These are phyloP conservation scores for Euptelea pleiosperma DNA, from an alignment of 164 flowering plant species.

Conservation along the genomic window DNA sequence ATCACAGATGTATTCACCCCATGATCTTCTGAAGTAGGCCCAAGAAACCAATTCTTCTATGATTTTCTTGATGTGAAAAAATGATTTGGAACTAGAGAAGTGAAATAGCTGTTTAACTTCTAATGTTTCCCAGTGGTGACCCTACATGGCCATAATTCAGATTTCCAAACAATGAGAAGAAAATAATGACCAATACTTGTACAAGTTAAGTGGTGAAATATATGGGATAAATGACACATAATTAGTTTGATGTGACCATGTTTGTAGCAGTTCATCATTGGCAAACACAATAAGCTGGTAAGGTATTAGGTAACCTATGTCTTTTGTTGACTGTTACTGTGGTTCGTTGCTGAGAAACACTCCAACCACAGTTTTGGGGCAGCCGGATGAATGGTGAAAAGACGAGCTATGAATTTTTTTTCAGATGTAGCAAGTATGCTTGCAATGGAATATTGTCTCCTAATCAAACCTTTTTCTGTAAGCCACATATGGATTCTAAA, in stretches of 20 bases:
- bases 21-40: background rate
- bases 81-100: background rate
- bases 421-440: constrained; percentile 56
- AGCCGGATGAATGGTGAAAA: constrained; percentile 52
- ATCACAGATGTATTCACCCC: background rate
- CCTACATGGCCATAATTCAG: background rate
- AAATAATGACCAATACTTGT: no score
- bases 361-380: constrained; percentile 57
- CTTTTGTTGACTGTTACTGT: background rate
- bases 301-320: background rate
- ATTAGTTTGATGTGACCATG: no score
- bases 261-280: background rate
- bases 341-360: constrained; percentile 11
- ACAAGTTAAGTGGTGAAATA: background rate
- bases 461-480: constrained; percentile 34
- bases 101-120: background rate
- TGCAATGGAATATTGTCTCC: constrained; percentile 37
- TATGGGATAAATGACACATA: no score
- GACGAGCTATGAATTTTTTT: constrained; percentile 42
- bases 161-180: background rate
- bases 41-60: no score
- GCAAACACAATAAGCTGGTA: background rate
- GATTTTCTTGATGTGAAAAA: background rate
- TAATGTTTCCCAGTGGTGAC: background rate
- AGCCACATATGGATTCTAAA: constrained; percentile 56